These are phyloP conservation scores for Anastatica hierochuntica DNA, from an alignment of 345 rosid species.

Conservation along the genomic window DNA sequence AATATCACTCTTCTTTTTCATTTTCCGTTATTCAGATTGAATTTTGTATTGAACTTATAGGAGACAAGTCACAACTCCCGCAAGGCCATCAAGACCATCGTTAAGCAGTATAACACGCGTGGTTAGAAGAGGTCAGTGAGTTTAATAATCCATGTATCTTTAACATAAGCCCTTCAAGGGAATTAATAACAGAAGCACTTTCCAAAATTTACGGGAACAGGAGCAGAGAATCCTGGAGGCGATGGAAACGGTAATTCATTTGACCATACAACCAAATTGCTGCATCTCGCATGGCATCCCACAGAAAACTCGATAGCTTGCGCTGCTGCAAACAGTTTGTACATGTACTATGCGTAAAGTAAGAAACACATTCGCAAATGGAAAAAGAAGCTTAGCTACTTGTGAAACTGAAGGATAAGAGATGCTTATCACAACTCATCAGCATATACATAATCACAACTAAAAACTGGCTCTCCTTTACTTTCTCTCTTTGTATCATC, in stretches of 20 bases:
- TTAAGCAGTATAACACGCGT: slow-evolving; percentile 72
- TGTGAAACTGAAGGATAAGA: slow-evolving; percentile 15
- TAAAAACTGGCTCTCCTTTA: slow-evolving; percentile 6
- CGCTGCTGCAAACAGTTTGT: slow-evolving; percentile 97
- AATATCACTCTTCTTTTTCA: not conserved
- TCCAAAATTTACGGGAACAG: too few relatives aligned
- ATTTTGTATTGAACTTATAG: slow-evolving; percentile 30
- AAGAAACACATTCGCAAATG: too few relatives aligned
- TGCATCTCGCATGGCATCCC: slow-evolving; percentile 99
- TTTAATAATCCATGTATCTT: not conserved
- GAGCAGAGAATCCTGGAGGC: slow-evolving; percentile 57
- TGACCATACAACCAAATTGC: slow-evolving; percentile 77
- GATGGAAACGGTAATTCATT: slow-evolving; percentile 74
- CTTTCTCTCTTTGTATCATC: slow-evolving; percentile 14
- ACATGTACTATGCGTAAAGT: slow-evolving; percentile 84
- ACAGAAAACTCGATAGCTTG: slow-evolving; percentile 89
- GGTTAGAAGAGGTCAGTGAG: slow-evolving; percentile 97
- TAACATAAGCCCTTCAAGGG: not conserved
- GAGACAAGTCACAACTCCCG: slow-evolving; percentile 71
- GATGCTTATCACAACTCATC: slow-evolving; percentile 9
- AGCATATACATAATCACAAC: too few relatives aligned
- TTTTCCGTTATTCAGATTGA: not conserved
- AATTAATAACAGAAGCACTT: not conserved
- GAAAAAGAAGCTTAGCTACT: slow-evolving; percentile 19
- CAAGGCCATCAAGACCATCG: slow-evolving; percentile 65